Percentiles rank a stretch among this genome's conserved stretches.
Evolutionary conservation across 176 grass and related monocot species (phyloP).

Genomic region (Cenchrus purpureus): DNA sequence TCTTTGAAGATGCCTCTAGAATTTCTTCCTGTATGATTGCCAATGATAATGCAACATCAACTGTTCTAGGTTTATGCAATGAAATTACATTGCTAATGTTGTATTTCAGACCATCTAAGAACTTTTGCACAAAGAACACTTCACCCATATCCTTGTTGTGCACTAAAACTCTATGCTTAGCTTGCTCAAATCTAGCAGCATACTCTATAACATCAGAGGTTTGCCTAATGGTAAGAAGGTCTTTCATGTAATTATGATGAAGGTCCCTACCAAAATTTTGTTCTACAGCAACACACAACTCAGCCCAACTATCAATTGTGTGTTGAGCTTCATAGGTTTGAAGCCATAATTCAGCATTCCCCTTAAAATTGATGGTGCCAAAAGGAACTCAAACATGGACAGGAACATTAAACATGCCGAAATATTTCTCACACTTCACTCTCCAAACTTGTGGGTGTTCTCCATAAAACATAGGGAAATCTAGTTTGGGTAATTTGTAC

Average conservation of each 20-base stretch:
- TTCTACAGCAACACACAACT: background rate
- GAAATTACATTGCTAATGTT: background rate
- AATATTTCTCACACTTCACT: background rate
- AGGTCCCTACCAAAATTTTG: background rate
- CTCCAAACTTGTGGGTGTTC: background rate
- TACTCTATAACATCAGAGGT: background rate
- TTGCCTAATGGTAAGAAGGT: background rate
- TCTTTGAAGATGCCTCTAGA: too few relatives aligned
- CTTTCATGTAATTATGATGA: background rate
- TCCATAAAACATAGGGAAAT: background rate
- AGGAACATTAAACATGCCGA: background rate
- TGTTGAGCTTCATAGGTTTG: background rate
- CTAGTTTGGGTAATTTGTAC: background rate
- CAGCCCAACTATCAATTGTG: background rate
- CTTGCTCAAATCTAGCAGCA: background rate
- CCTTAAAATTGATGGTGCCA: too few relatives aligned
- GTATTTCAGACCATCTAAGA: background rate
- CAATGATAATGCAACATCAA: background rate
- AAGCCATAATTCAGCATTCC: too few relatives aligned
- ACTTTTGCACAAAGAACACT: background rate
- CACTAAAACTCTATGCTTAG: background rate
- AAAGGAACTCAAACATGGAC: background rate
- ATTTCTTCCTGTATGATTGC: background rate
- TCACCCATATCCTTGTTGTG: background rate
- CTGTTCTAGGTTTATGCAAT: background rate